Evolutionary conservation across 306 rosid species (phyloP).

Genomic region (Lathyrus sativus): DNA sequence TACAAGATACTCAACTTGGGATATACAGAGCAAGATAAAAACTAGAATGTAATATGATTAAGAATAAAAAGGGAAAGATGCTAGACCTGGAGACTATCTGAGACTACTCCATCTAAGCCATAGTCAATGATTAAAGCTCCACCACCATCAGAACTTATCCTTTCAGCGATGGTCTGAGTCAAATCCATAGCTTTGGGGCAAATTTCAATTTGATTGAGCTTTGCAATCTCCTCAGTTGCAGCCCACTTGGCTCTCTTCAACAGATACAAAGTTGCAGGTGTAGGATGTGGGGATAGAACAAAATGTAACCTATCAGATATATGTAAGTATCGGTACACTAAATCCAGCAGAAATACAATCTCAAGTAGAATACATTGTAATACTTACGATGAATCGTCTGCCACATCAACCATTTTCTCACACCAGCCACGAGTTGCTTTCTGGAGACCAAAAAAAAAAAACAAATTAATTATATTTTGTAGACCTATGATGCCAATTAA

Average conservation of each 20-base stretch:
- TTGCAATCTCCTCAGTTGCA: conserved; percentile 59
- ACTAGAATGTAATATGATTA: conserved; percentile 16
- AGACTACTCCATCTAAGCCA: conserved; percentile 71
- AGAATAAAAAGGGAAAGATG: conserved; percentile 28
- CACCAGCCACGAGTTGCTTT: conserved; percentile 87
- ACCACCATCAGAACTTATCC: conserved; percentile 90
- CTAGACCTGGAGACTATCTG: conserved; percentile 92
- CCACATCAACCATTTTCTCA: conserved; percentile 88
- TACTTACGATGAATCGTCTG: conserved; percentile 86
- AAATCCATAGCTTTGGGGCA: conserved; percentile 89
- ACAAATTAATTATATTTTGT: conserved; percentile 12
- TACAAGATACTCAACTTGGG: neutral
- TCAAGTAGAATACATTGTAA: conserved; percentile 37
- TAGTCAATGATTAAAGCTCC: conserved; percentile 97
- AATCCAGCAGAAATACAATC: conserved; percentile 25
- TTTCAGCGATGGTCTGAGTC: conserved; percentile 71
- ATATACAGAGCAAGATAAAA: conserved; percentile 12
- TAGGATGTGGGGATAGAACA: conserved; percentile 90
- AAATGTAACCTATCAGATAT: conserved; percentile 69
- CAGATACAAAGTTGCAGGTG: conserved; percentile 74
- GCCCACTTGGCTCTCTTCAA: conserved; percentile 87
- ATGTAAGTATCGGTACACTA: conserved; percentile 39
- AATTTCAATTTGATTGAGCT: conserved; percentile 81
- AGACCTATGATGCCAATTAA: conserved; percentile 8
- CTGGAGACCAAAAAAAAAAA: conserved; percentile 42